A percentile compares a stretch with the other conserved stretches of the same genome.
Conservation (phyloP, 768 basidiomycete genomes). For the Phallus indusiatus region DNA sequence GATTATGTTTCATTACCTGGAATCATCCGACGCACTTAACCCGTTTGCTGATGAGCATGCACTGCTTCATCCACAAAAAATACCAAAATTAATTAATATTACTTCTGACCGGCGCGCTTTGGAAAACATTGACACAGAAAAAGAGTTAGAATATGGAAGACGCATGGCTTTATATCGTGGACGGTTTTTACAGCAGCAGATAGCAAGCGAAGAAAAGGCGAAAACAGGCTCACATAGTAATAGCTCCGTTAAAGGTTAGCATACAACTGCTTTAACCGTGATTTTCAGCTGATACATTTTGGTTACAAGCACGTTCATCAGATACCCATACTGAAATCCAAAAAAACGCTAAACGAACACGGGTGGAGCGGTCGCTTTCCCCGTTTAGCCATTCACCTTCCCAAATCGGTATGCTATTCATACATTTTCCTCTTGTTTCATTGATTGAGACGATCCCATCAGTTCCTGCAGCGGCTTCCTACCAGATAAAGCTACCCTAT, state of each 20-base stretch:
- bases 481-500: neutral
- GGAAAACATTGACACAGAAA: constrained; percentile 72
- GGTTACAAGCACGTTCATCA: no score
- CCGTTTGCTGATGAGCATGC: constrained; percentile 69
- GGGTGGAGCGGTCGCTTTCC: no score
- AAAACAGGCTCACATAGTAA: constrained; percentile 23
- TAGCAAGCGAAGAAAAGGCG: constrained; percentile 51
- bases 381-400: no score
- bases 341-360: no score
- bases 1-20: constrained; percentile 76
- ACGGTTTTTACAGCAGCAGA: constrained; percentile 35
- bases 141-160: constrained; percentile 71
- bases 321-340: no score
- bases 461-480: neutral
- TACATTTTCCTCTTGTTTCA: no score
- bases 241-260: neutral
- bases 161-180: constrained; percentile 67
- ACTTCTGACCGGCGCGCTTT: constrained; percentile 36
- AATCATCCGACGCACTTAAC: constrained; percentile 48
- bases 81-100: constrained; percentile 44
- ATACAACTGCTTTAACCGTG: neutral
- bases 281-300: neutral
- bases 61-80: constrained; percentile 46
- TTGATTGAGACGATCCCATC: neutral
- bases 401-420: no score